Conservation (phyloP, 2,329 filamentous ascomycete species). For the Epichloe glyceriae region DNA sequence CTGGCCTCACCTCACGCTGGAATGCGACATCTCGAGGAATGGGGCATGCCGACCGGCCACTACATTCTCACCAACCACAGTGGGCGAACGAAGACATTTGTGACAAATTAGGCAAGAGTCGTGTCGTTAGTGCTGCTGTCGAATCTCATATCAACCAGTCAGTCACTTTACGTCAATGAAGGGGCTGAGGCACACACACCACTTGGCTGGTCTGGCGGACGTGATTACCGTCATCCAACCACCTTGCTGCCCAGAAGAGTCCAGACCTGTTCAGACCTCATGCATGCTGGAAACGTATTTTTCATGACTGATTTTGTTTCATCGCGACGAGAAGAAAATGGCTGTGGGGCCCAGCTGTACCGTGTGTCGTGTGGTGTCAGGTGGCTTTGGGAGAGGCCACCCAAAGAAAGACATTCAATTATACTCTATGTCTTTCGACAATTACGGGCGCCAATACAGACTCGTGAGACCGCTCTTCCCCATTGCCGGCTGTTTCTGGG, state of each 20-base stretch:
- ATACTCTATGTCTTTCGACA: too few relatives aligned
- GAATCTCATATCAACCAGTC: not conserved
- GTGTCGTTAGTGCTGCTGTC: too few relatives aligned
- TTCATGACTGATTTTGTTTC: not conserved
- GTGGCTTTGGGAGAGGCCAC: too few relatives aligned
- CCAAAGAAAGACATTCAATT: too few relatives aligned
- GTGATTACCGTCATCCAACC: not conserved
- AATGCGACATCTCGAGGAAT: constrained; percentile 5
- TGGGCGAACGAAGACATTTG: not conserved
- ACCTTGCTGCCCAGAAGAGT: not conserved
- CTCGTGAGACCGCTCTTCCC: too few relatives aligned
- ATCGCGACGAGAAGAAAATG: not conserved
- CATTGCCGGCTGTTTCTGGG: too few relatives aligned
- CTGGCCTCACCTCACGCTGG: constrained; percentile 1
- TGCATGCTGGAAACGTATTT: not conserved
- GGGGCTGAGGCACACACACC: not conserved
- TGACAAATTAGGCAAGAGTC: not conserved
- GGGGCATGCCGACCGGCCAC: not conserved
- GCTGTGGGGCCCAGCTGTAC: too few relatives aligned
- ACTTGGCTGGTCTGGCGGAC: not conserved
- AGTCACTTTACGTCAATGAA: not conserved
- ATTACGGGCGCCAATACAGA: too few relatives aligned
- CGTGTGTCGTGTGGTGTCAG: too few relatives aligned
- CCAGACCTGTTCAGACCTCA: not conserved
- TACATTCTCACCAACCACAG: constrained; percentile 1